These are phyloP conservation scores for Lactarius akahatsu DNA, from an alignment of 768 basidiomycete genomes.

Conservation along the genomic window DNA sequence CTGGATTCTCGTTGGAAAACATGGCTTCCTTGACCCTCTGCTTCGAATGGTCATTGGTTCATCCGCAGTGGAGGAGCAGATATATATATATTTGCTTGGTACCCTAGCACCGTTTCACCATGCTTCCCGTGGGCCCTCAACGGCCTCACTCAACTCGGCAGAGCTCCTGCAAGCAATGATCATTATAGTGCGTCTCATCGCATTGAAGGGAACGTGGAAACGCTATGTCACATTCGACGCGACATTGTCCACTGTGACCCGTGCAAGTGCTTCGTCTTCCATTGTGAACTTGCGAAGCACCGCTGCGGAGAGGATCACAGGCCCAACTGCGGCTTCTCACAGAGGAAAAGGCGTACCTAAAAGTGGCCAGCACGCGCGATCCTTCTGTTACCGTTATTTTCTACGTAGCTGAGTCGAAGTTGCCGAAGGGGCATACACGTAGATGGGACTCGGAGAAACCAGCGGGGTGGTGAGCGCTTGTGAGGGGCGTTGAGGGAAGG, in stretches of 20 bases:
- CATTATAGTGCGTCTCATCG: background rate
- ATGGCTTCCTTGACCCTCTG: too few species aligned
- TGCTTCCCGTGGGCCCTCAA: background rate
- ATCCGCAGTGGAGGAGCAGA: background rate
- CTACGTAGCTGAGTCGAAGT: background rate
- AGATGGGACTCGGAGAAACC: too few species aligned
- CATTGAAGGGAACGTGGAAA: background rate
- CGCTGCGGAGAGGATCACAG: background rate
- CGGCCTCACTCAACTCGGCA: background rate
- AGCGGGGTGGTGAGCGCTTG: too few species aligned
- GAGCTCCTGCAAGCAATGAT: background rate
- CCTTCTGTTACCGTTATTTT: background rate
- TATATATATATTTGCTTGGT: background rate
- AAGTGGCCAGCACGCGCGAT: too few species aligned
- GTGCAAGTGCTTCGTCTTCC: background rate
- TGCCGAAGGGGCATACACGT: too few species aligned
- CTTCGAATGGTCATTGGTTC: slow-evolving; percentile 2
- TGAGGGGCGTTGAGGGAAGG: too few species aligned
- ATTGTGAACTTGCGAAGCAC: background rate
- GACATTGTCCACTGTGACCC: background rate
- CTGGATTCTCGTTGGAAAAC: background rate
- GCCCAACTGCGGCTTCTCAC: background rate
- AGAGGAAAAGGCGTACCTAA: background rate
- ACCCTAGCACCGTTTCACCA: background rate
- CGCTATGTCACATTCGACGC: background rate